Evolutionary conservation across 1,284 basidiomycete genomes (phyloP).

Genomic region (Trichosporon asahii): DNA sequence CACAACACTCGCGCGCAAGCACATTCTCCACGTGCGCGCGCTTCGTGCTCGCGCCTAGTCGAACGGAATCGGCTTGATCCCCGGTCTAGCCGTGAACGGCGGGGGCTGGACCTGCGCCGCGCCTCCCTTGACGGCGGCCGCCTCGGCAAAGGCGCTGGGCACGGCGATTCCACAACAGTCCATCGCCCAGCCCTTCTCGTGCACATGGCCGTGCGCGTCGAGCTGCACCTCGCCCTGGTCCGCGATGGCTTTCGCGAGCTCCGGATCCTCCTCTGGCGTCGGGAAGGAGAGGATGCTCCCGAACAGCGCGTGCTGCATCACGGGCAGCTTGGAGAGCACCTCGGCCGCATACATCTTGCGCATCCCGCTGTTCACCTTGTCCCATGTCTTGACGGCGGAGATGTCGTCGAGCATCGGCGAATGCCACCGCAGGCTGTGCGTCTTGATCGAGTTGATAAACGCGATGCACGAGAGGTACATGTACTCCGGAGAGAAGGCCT

Average conservation of each 20-base stretch:
- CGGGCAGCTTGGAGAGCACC: slow-evolving; percentile 90
- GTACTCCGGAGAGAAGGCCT: slow-evolving; percentile 86
- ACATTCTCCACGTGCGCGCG: background rate
- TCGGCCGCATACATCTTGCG: slow-evolving; percentile 97
- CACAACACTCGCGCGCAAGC: no score
- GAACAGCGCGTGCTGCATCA: slow-evolving; percentile 94
- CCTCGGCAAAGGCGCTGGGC: slow-evolving; percentile 76
- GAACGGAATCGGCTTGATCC: slow-evolving; percentile 77
- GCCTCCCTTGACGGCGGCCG: slow-evolving; percentile 56
- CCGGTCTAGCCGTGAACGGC: slow-evolving; percentile 54
- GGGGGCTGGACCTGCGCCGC: slow-evolving; percentile 27
- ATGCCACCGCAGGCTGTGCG: slow-evolving; percentile 93
- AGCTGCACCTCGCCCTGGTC: slow-evolving; percentile 53
- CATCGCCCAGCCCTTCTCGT: slow-evolving; percentile 67
- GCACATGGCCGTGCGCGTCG: slow-evolving; percentile 63
- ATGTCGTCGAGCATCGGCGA: slow-evolving; percentile 99
- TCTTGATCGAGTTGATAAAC: slow-evolving; percentile 97
- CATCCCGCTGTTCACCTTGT: slow-evolving; percentile 97
- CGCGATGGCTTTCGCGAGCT: slow-evolving; percentile 42
- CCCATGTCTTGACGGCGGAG: slow-evolving; percentile 93
- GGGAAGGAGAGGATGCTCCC: slow-evolving; percentile 72
- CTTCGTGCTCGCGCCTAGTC: slow-evolving; percentile 55
- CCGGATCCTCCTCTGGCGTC: slow-evolving; percentile 49
- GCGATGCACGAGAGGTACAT: slow-evolving; percentile 97
- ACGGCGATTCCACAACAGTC: slow-evolving; percentile 92